These are phyloP conservation scores for cucumber (Cucumis sativus) DNA, from an alignment of 306 rosid genomes.

Conservation along the genomic window DNA sequence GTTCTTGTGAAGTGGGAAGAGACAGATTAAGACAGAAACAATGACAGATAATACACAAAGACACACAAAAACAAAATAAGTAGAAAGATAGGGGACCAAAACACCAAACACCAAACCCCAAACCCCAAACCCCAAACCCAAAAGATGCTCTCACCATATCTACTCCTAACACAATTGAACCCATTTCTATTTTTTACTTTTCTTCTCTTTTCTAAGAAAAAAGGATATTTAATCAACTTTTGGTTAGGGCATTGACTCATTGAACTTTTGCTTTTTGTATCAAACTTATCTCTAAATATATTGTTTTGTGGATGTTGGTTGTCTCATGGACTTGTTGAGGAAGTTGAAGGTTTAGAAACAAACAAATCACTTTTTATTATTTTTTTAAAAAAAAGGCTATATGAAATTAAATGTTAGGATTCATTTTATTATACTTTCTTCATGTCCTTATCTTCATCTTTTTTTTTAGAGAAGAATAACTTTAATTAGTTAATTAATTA, in stretches of 20 bases:
- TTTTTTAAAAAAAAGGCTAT: not conserved
- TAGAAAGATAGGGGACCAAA: not conserved
- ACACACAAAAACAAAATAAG: not conserved
- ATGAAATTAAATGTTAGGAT: not conserved
- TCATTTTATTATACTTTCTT: no score
- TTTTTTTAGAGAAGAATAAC: no score
- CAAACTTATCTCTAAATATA: not conserved
- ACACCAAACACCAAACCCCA: not conserved
- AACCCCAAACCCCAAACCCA: not conserved
- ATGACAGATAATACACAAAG: not conserved
- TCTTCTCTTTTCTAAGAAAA: no score
- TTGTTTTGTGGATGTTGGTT: not conserved
- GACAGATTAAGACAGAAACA: not conserved
- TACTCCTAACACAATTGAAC: not conserved
- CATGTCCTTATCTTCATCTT: no score
- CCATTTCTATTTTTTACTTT: no score
- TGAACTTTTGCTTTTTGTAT: not conserved
- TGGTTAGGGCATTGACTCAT: not conserved
- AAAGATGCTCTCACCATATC: not conserved
- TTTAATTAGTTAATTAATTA: no score
- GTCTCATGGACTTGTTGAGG: not conserved
- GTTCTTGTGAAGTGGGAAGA: not conserved
- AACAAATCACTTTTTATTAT: not conserved
- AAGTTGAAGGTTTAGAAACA: not conserved
- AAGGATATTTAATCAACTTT: no score